phyloP scores from a whole-genome alignment of 805 yeast species.

The Torulaspora microellipsoides region DNA sequence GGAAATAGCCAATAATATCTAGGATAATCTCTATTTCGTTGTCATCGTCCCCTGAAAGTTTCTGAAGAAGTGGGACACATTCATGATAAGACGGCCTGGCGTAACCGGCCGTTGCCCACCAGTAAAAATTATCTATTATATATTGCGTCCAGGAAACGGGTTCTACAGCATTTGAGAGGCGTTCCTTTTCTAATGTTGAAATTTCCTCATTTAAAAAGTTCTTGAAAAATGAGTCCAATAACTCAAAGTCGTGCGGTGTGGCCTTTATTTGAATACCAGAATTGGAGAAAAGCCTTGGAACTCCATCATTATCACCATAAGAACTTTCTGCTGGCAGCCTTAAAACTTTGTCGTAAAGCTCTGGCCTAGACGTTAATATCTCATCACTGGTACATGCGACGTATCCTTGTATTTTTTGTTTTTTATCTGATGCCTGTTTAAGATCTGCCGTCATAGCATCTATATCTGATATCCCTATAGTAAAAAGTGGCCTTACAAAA shows the following conservation, averaged over 20 bases:
- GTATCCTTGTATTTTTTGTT: slow-evolving; percentile 14
- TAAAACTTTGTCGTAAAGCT: slow-evolving; percentile 26
- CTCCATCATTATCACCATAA: slow-evolving; percentile 4
- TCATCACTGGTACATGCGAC: slow-evolving; percentile 35
- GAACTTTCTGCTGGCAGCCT: slow-evolving; percentile 14
- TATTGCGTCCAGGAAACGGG: slow-evolving; percentile 32
- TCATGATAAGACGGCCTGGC: slow-evolving; percentile 26
- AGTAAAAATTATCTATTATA: slow-evolving; percentile 29
- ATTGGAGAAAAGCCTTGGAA: slow-evolving; percentile 15
- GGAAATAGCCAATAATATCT: slow-evolving; percentile 20
- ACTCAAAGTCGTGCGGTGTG: slow-evolving; percentile 28
- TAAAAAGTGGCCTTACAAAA: slow-evolving; percentile 19
- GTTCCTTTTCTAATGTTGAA: slow-evolving; percentile 10
- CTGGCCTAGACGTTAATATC: slow-evolving; percentile 22
- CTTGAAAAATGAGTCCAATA: slow-evolving; percentile 10
- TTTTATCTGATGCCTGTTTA: slow-evolving; percentile 6
- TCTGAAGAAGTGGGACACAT: background rate
- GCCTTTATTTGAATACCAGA: slow-evolving; percentile 19
- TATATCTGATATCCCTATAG: slow-evolving; percentile 23
- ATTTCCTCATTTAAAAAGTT: slow-evolving; percentile 17
- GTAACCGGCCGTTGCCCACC: slow-evolving; percentile 29
- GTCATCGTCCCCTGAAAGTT: slow-evolving; percentile 3
- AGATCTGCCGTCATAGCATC: slow-evolving; percentile 18
- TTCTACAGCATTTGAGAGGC: slow-evolving; percentile 17
- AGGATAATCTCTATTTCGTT: slow-evolving; percentile 12